phyloP scores from a whole-genome alignment of 2,329 filamentous ascomycete species.

The Aspergillus cejpii region DNA sequence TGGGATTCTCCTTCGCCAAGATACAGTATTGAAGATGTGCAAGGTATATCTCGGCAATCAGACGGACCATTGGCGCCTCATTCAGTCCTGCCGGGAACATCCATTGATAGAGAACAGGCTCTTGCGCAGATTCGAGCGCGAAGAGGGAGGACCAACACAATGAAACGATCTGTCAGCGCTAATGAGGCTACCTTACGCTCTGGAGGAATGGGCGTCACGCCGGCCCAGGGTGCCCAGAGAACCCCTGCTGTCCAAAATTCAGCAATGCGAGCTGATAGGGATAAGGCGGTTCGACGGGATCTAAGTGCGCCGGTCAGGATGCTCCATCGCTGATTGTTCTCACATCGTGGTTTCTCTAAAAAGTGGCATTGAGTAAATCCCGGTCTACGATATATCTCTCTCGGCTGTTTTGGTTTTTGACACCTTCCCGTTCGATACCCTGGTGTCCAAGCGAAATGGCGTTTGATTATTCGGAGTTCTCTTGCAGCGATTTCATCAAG shows the following conservation, averaged over 20 bases:
- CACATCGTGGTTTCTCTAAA: too few relatives aligned
- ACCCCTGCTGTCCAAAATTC: slow-evolving; percentile 31
- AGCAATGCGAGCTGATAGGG: slow-evolving; percentile 24
- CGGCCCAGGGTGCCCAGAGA: slow-evolving; percentile 25
- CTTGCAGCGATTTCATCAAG: not conserved
- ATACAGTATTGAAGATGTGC: not conserved
- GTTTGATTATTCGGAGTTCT: slow-evolving; percentile 8
- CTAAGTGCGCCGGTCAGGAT: slow-evolving; percentile 35
- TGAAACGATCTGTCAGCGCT: slow-evolving; percentile 38
- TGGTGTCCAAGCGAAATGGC: slow-evolving; percentile 18
- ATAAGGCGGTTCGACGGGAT: slow-evolving; percentile 30
- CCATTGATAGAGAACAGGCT: slow-evolving; percentile 44
- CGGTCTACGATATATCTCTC: slow-evolving; percentile 4
- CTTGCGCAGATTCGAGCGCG: slow-evolving; percentile 46
- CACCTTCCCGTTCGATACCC: slow-evolving; percentile 24
- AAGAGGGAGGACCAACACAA: slow-evolving; percentile 41
- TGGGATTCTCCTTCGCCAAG: slow-evolving; percentile 7
- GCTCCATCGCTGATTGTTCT: slow-evolving; percentile 21
- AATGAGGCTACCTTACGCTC: slow-evolving; percentile 30
- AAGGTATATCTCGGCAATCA: slow-evolving; percentile 13
- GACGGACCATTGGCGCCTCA: slow-evolving; percentile 22
- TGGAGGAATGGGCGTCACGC: slow-evolving; percentile 21
- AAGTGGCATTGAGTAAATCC: not conserved
- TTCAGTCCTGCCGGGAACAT: slow-evolving; percentile 35
- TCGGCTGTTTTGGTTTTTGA: slow-evolving; percentile 8